Base-by-base conservation (phyloP, 495 filamentous ascomycete species). In the Penicillium argentinense region DNA sequence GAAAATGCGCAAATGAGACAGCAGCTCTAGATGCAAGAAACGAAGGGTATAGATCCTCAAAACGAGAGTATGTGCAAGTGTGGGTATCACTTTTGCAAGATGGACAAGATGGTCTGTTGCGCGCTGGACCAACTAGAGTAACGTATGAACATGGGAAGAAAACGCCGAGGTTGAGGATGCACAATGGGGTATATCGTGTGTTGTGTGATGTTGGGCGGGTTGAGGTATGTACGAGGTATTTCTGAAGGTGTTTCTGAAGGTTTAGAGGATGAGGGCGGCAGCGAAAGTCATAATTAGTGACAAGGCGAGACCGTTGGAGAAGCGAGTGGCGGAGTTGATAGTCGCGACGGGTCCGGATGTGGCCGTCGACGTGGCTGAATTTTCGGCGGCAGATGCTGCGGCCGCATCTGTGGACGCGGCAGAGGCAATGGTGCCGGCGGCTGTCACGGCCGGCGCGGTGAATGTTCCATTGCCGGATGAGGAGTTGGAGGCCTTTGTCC, bases 401-500 rank as follows among this genome's bases (percentile, higher is more conserved):
- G 41, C n/a, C 6, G 47, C 30, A 18, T 32, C 24, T 8, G 41
- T 33, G 6, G 36, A 14, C 9, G 21, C 30, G 3, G 50, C 19
- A 3, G 22, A 25, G 14, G 37, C 8, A 24, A 28, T n/a, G 52
- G 52, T 39, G 18, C 40, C 29, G n/a, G 49, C 51, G 5, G 34
- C 29, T 28, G 53, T 53, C 21, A 37, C 39, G 28, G 26, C 36
- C 5, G 54, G 44, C 27, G 47, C 28, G 7, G 48, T 30, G 9
- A 45, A 62, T 6, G 54, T 56, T 2, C 58, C 51, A 39, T 57
- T 59, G 4, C 45, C 40, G 19, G 29, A 26, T 5, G 46, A 39
- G 13, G 47, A 39, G 36, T 47, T 22, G 12, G 53, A 49, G 9
- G 39, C 33, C 36, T 56, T 64, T 25, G 44, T 29, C 4, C 66